Evolutionary conservation across 352 stramenopile genomes (phyloP), one percentile per base, ranked within the genome.

Genomic region (Phytophthora multivora): DNA sequence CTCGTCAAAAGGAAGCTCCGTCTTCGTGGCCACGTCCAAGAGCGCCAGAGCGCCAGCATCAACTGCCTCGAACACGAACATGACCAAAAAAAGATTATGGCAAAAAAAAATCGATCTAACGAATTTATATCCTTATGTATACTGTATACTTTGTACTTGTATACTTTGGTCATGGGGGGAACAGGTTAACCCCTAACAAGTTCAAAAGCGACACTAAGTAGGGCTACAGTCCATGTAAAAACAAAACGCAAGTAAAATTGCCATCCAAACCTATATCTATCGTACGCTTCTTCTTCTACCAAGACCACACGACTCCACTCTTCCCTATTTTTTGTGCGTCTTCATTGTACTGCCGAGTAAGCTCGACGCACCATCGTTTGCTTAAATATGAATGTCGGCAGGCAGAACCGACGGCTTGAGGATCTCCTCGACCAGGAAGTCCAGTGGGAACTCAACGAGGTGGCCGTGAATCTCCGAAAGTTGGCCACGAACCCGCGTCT

Each of bases 361-460:
- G 8, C 36, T 60, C 21, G 31, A 61, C 18, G 39, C 53, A 60
- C n/a, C 51, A 18, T 23, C 39, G 30, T 25, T 63, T 63, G 59
- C 38, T 81, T 92, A 96, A 76, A 94, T 94, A 75, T 96, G 84
- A 56, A 96, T 88, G 60, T 93, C 86, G 43, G 69, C 73, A 1
- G 88, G 88, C 55, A 96, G 59, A 49, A 94, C 89, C 33, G 86
- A 87, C 39, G 88, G 88, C 56, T 92, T 89, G 13, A 96, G 68
- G 39, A 91, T 91, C 63, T 95, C 86, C 56, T 95, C 86, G 16
- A 80, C 78, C 31, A 96, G 59, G 48, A 96, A 96, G 36, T 96
- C 77, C 26, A 94, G 54, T 21, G 88, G 88, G 56, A 95, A 96
- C 33, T 94, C 82, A 23, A 96, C 88, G 1, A 96, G 69, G 43